These are phyloP conservation scores for Pestalotiopsis sp. DNA, from an alignment of 2,329 filamentous ascomycete genomes.

Conservation along the genomic window DNA sequence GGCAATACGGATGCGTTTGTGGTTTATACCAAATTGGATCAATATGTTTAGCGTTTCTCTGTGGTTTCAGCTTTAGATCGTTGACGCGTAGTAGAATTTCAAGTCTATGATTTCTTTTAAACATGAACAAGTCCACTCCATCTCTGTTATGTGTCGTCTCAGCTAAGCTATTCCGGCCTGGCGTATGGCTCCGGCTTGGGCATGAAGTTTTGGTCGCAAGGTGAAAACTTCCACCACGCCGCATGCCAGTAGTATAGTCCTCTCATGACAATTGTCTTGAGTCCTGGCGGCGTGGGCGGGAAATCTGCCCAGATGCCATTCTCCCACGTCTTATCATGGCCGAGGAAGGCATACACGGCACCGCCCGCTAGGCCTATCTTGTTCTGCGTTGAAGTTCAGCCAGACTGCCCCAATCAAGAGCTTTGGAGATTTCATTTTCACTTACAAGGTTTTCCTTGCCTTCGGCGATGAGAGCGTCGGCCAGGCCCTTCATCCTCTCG, in stretches of 20 bases:
- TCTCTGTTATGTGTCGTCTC: background rate
- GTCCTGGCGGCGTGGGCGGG: slow-evolving; percentile 1
- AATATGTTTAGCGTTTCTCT: background rate
- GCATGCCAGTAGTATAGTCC: background rate
- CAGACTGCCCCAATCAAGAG: background rate
- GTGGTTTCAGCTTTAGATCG: background rate
- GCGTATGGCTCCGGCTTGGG: slow-evolving; percentile 1
- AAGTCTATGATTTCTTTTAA: background rate
- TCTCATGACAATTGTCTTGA: background rate
- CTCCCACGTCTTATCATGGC: slow-evolving; percentile 3
- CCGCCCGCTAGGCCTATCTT: slow-evolving; percentile 4
- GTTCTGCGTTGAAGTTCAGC: background rate
- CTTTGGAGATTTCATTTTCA: background rate
- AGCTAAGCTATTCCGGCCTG: background rate
- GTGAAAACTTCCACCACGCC: slow-evolving; percentile 8
- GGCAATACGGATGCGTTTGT: background rate
- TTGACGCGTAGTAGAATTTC: background rate
- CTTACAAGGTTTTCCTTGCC: slow-evolving; percentile 5
- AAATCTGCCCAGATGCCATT: slow-evolving; percentile 6
- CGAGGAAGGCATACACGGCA: background rate
- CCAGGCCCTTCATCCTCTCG: background rate
- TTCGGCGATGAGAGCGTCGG: background rate
- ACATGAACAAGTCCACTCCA: background rate
- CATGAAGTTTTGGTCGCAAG: slow-evolving; percentile 11
- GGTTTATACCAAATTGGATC: background rate